A percentile compares a stretch with the other conserved stretches of the same genome.
These are phyloP conservation scores for Puccinia novopanici DNA, from an alignment of 1,284 basidiomycete genomes.

Conservation along the genomic window DNA sequence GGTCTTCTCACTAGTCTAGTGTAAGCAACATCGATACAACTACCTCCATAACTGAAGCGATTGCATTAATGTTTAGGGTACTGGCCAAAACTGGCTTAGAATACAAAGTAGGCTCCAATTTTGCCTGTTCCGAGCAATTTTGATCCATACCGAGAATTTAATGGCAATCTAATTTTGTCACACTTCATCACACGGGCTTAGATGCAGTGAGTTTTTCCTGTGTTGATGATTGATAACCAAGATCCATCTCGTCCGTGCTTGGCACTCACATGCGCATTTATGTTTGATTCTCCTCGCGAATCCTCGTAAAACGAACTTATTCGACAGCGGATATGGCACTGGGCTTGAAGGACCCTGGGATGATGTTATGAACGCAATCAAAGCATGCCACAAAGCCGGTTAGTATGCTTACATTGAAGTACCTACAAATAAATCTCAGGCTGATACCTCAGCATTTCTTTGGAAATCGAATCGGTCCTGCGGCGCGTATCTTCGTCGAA, in stretches of 20 bases:
- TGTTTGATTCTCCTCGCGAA: neutral
- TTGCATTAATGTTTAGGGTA: conserved; percentile 4
- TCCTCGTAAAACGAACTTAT: neutral
- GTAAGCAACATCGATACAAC: neutral
- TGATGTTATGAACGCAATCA: conserved; percentile 38
- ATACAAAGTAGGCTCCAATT: conserved; percentile 9
- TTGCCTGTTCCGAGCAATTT: neutral
- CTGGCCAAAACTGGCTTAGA: conserved; percentile 36
- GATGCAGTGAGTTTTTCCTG: conserved; percentile 19
- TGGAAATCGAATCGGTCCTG: neutral
- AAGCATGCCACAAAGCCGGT: conserved; percentile 46
- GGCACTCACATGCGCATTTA: neutral
- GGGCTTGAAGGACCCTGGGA: conserved; percentile 45
- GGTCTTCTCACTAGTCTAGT: too few relatives aligned
- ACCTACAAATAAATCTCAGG: neutral
- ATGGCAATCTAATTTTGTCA: neutral
- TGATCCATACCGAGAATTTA: neutral
- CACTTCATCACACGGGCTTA: conserved; percentile 5
- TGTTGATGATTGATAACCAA: too few relatives aligned
- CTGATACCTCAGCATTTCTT: neutral
- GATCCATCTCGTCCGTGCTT: too few relatives aligned
- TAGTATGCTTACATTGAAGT: neutral
- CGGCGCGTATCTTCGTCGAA: neutral
- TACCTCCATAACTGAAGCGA: neutral
- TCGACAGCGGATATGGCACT: conserved; percentile 37